phyloP scores from a whole-genome alignment of 1,284 basidiomycete species.

The Fomitopsis schrenkii region DNA sequence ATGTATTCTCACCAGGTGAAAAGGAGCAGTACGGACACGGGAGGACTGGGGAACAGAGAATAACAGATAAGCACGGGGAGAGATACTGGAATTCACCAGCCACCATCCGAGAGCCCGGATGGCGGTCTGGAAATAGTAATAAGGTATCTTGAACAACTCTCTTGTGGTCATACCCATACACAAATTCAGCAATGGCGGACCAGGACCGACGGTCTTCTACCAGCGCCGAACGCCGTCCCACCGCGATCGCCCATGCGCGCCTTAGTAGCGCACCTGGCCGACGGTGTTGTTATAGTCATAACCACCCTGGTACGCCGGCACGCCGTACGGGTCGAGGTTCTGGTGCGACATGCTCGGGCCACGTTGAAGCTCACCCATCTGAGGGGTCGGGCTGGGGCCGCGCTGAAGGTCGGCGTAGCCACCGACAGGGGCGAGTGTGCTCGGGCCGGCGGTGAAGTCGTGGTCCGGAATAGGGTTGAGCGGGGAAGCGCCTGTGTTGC shows the following conservation, averaged over 20 bases:
- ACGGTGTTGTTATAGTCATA: constrained; percentile 33
- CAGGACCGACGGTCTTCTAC: constrained; percentile 10
- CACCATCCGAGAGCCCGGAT: neutral
- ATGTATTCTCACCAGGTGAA: constrained; percentile 1
- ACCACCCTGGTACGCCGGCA: constrained; percentile 54
- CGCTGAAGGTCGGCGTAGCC: constrained; percentile 79
- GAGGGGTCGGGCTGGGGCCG: constrained; percentile 56
- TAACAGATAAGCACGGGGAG: neutral
- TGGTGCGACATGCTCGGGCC: constrained; percentile 36
- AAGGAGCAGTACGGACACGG: neutral
- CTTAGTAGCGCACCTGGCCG: constrained; percentile 21
- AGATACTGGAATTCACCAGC: neutral
- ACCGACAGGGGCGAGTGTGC: constrained; percentile 57
- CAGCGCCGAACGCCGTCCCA: constrained; percentile 2
- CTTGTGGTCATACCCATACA: constrained; percentile 20
- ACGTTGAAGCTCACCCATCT: constrained; percentile 54
- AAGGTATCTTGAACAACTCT: constrained; percentile 21
- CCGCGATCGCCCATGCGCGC: neutral
- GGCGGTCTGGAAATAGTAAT: constrained; percentile 6
- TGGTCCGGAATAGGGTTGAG: constrained; percentile 59
- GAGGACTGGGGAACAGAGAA: constrained; percentile 1
- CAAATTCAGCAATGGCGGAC: constrained; percentile 12
- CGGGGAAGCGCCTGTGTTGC: constrained; percentile 6
- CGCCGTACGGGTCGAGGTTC: constrained; percentile 46
- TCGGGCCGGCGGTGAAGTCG: constrained; percentile 74